Evolutionary conservation across 2,329 filamentous ascomycete genomes (phyloP).

Genomic region (Taxawa tesnikishii): DNA sequence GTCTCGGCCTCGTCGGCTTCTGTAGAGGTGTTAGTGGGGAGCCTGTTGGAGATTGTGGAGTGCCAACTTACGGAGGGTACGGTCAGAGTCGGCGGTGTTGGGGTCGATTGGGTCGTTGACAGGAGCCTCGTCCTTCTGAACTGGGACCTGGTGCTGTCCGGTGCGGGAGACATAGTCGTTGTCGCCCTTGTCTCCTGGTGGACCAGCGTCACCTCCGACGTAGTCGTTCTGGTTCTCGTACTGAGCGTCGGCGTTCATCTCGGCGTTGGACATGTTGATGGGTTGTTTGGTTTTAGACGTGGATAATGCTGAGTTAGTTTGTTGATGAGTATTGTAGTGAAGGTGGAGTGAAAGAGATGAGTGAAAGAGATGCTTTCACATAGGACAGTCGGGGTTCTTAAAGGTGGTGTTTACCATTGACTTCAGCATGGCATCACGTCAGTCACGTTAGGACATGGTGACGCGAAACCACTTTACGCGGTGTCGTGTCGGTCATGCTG

Average conservation of each 20-base stretch:
- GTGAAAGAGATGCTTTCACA: neutral
- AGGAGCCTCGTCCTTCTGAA: conserved; percentile 33
- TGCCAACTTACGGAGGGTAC: conserved; percentile 29
- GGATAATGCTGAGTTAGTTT: neutral
- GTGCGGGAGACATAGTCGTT: conserved; percentile 35
- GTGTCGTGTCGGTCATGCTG: neutral
- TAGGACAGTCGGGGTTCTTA: neutral
- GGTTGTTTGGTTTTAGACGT: conserved; percentile 1
- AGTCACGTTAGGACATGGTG: neutral
- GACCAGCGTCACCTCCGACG: conserved; percentile 13
- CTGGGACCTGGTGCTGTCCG: conserved; percentile 31
- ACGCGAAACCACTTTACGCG: neutral
- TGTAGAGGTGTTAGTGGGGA: conserved; percentile 8
- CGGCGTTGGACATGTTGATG: conserved; percentile 7
- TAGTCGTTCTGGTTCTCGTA: conserved; percentile 18
- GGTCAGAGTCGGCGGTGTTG: conserved; percentile 33
- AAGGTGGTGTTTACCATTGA: neutral
- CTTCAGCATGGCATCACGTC: neutral
- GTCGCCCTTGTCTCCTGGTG: conserved; percentile 23
- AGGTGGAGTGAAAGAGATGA: conserved; percentile 1
- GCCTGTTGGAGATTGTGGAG: neutral
- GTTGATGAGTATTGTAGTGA: neutral
- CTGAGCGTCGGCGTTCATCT: conserved; percentile 11
- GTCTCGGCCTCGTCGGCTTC: conserved; percentile 36
- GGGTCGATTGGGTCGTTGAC: conserved; percentile 33